A percentile compares a stretch with the other conserved stretches of the same genome.
These are phyloP conservation scores for Fraxinus ornus DNA, from an alignment of 305 asterid genomes.

Conservation along the genomic window DNA sequence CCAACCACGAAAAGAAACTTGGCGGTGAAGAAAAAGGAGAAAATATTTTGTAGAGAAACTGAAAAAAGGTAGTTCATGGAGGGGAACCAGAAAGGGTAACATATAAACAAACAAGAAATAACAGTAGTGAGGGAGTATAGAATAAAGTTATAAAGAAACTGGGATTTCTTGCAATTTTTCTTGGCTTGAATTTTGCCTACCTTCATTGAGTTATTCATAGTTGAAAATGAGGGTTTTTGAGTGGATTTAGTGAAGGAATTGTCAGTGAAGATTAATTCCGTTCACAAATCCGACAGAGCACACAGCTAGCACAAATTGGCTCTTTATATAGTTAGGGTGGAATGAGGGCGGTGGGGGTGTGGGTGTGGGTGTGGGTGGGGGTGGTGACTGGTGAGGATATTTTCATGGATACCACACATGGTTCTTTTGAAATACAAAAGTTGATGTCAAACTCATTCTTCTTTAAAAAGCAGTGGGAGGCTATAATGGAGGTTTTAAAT, in stretches of 20 bases:
- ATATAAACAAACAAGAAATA: constrained; percentile 9
- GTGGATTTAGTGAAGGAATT: not conserved
- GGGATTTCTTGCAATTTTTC: constrained; percentile 25
- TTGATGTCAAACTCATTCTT: not conserved
- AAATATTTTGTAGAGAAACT: constrained; percentile 18
- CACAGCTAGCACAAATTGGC: not conserved
- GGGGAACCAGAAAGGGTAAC: constrained; percentile 28
- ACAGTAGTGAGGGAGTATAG: constrained; percentile 31
- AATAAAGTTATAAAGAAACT: constrained; percentile 12
- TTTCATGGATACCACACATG: not conserved
- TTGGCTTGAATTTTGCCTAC: constrained; percentile 23
- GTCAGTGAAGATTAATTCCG: not conserved
- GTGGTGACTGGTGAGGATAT: not conserved
- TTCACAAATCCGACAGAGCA: not conserved
- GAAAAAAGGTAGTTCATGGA: constrained; percentile 18
- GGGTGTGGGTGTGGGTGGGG: not conserved
- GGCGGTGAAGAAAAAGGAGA: constrained; percentile 16
- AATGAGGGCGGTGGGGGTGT: not conserved
- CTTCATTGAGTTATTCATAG: constrained; percentile 6
- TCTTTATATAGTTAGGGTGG: not conserved
- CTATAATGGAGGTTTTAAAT: not conserved
- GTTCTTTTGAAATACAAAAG: not conserved
- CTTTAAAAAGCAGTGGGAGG: not conserved
- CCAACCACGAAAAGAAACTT: constrained; percentile 27
- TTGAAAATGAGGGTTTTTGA: not conserved